Evolutionary conservation across 352 stramenopile genomes (phyloP).

Genomic region (Phytophthora citricola): DNA sequence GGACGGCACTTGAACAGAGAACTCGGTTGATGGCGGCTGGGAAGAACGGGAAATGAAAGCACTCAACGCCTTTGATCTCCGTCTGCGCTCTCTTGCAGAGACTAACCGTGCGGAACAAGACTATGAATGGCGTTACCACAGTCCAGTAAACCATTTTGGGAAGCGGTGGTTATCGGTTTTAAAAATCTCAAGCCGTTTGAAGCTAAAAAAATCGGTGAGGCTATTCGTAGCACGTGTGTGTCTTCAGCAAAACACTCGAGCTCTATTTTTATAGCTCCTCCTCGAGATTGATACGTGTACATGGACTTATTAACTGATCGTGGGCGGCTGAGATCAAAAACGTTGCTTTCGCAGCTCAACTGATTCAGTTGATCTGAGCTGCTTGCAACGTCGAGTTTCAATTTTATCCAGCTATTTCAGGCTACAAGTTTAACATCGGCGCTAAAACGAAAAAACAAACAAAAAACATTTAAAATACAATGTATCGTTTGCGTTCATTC

Average conservation of each 20-base stretch:
- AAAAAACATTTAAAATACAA: not conserved
- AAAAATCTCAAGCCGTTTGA: constrained; percentile 3
- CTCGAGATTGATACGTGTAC: not conserved
- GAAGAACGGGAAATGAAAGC: constrained; percentile 35
- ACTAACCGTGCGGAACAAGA: not conserved
- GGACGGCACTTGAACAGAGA: not conserved
- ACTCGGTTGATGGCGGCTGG: constrained; percentile 11
- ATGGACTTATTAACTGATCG: constrained; percentile 18
- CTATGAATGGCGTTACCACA: constrained; percentile 11
- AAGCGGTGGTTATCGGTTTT: constrained; percentile 17
- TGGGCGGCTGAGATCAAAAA: not conserved
- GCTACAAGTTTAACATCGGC: not conserved
- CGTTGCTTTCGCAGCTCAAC: constrained; percentile 5
- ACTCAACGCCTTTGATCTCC: constrained; percentile 1
- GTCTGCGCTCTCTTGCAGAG: constrained; percentile 1
- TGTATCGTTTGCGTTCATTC: too few relatives aligned
- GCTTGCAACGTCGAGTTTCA: not conserved
- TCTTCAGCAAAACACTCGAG: too few relatives aligned
- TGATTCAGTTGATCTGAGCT: constrained; percentile 7
- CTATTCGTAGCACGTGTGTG: constrained; percentile 7
- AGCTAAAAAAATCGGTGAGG: constrained; percentile 8
- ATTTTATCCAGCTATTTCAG: constrained; percentile 1
- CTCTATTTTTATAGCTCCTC: too few relatives aligned
- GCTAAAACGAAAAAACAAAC: not conserved
- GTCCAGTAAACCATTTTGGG: constrained; percentile 15